Percentiles rank a stretch among this genome's conserved stretches.
Evolutionary conservation across 352 stramenopile species (phyloP).

Genomic region (Globisporangium sylvaticum): DNA sequence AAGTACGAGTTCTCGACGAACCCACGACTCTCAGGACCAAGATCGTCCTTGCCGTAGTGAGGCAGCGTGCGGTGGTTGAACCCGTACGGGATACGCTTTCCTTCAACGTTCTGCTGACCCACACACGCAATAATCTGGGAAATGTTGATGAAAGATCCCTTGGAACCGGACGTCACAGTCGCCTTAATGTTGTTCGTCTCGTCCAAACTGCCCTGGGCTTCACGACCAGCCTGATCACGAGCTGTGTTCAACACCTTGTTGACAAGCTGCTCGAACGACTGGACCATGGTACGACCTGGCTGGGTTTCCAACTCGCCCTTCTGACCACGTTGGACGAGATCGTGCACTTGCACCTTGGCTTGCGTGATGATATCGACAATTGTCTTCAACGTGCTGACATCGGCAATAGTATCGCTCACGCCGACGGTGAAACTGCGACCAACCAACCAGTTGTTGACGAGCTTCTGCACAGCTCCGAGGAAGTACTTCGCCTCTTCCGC

Average conservation of each 20-base stretch:
- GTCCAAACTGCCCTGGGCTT: constrained; percentile 87
- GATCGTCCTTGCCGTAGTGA: constrained; percentile 96
- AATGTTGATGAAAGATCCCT: constrained; percentile 99
- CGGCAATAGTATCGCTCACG: constrained; percentile 98
- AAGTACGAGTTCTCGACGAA: constrained; percentile 99
- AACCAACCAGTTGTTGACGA: constrained; percentile 99
- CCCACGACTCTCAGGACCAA: constrained; percentile 96
- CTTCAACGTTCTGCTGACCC: constrained; percentile 98
- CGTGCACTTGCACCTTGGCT: constrained; percentile 93
- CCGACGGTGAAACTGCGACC: constrained; percentile 98
- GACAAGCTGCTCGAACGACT: constrained; percentile 98
- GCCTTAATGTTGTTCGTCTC: constrained; percentile 99
- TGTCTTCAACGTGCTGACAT: constrained; percentile 96
- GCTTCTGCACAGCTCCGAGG: constrained; percentile 92
- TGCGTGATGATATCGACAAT: constrained; percentile 99
- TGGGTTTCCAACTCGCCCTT: constrained; percentile 97
- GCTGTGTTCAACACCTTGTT: constrained; percentile 95
- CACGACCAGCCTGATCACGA: constrained; percentile 78
- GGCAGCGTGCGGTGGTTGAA: constrained; percentile 95
- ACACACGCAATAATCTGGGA: constrained; percentile 99
- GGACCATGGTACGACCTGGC: constrained; percentile 98
- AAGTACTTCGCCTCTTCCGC: constrained; percentile 87
- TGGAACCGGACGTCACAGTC: constrained; percentile 98
- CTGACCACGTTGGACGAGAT: constrained; percentile 96
- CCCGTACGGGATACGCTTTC: constrained; percentile 95